A percentile compares a stretch with the other conserved stretches of the same genome.
Conservation (phyloP, 306 rosid genomes). For the Vigna angularis region DNA sequence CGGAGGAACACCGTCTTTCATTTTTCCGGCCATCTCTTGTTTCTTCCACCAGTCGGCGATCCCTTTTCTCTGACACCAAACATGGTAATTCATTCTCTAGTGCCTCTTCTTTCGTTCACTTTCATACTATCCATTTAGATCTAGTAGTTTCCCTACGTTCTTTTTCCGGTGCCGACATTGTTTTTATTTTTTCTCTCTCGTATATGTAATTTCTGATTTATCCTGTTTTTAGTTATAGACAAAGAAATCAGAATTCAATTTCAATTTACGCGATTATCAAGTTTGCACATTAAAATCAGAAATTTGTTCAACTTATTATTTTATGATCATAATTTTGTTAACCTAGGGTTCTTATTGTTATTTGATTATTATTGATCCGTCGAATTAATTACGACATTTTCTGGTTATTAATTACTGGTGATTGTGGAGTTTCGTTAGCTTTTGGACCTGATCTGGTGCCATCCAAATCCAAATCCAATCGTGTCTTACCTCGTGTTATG, state of each 20-base stretch:
- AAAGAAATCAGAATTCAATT: not conserved
- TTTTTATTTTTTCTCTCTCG: not conserved
- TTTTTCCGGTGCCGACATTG: not conserved
- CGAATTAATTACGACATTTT: not conserved
- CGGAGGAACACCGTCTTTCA: conserved; percentile 42
- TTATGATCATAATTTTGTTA: not conserved
- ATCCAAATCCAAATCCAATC: conserved; percentile 1
- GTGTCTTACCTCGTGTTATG: not conserved
- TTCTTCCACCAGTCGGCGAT: conserved; percentile 33
- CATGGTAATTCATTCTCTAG: conserved; percentile 42
- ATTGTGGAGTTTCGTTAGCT: not conserved
- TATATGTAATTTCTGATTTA: not conserved
- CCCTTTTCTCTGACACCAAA: conserved; percentile 12
- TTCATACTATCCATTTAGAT: conserved; percentile 32
- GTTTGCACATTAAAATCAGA: not conserved
- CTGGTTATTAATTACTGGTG: not conserved
- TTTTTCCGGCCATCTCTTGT: conserved; percentile 51
- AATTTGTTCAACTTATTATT: not conserved
- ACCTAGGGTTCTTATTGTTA: too few species aligned
- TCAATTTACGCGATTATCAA: not conserved
- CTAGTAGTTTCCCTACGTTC: not conserved
- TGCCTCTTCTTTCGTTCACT: not conserved
- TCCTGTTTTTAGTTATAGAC: not conserved
- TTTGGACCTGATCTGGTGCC: conserved; percentile 28
- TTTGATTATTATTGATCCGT: not conserved